A percentile compares a stretch with the other conserved stretches of the same genome.
Evolutionary conservation across 2,329 filamentous ascomycete species (phyloP).

Genomic region (Fusarium avenaceum): DNA sequence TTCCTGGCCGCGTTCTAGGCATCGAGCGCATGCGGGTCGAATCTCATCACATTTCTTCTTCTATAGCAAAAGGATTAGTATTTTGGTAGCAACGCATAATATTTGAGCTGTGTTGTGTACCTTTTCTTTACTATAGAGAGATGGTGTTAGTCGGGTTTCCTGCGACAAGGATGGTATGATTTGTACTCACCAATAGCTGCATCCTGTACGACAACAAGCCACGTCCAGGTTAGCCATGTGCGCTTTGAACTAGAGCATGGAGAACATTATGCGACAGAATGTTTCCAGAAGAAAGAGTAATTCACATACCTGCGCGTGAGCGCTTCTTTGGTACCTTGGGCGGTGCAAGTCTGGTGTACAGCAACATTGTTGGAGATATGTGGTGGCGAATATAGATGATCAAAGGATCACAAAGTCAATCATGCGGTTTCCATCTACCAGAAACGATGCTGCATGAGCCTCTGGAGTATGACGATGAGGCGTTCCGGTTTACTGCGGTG

Average conservation of each 20-base stretch:
- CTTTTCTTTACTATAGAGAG: constrained; percentile 64
- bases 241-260: constrained; percentile 5
- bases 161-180: not conserved
- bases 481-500: not conserved
- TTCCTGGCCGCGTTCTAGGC: constrained; percentile 62
- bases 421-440: constrained; percentile 41
- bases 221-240: constrained; percentile 24
- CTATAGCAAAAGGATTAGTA: constrained; percentile 51
- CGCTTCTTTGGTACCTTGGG: constrained; percentile 71
- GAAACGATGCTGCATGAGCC: constrained; percentile 32
- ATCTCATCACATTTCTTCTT: constrained; percentile 71
- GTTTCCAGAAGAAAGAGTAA: constrained; percentile 4
- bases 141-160: constrained; percentile 32
- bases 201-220: constrained; percentile 56
- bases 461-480: not conserved
- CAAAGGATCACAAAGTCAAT: constrained; percentile 42
- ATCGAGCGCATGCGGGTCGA: constrained; percentile 65
- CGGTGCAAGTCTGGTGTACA: constrained; percentile 69
- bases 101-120: constrained; percentile 39
- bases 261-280: constrained; percentile 21
- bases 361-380: constrained; percentile 60
- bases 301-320: constrained; percentile 60
- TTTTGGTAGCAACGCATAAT: not conserved
- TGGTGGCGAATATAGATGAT: constrained; percentile 44
- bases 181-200: constrained; percentile 63